Evolutionary conservation across 1,284 basidiomycete species (phyloP).

Genomic region (Ceratobasidium sp.): DNA sequence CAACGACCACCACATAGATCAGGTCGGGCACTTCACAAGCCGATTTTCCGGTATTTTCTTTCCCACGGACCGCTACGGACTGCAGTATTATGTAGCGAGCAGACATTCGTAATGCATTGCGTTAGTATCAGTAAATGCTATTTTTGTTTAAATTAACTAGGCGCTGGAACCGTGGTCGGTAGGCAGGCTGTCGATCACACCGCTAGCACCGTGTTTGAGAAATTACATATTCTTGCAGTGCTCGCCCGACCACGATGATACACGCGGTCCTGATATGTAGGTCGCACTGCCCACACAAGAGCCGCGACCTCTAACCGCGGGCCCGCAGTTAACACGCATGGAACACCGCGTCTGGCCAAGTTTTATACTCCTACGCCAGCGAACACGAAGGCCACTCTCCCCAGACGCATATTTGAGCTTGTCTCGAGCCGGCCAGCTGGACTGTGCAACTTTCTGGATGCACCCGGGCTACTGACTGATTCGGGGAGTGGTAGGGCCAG

Average conservation of each 20-base stretch:
- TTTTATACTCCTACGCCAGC: conserved; percentile 87
- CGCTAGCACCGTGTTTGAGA: conserved; percentile 20
- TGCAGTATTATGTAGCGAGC: not conserved
- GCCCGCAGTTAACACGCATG: conserved; percentile 78
- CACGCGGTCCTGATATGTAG: conserved; percentile 81
- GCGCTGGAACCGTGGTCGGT: conserved; percentile 24
- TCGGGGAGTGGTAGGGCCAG: not conserved
- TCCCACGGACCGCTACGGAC: conserved; percentile 19
- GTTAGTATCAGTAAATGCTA: conserved; percentile 7
- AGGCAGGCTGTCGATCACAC: conserved; percentile 6
- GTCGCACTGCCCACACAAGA: conserved; percentile 47
- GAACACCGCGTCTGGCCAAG: conserved; percentile 90
- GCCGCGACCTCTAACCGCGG: conserved; percentile 20
- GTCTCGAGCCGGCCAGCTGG: conserved; percentile 76
- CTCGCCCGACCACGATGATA: conserved; percentile 58
- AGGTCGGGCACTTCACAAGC: too few relatives aligned
- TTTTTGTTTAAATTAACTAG: conserved; percentile 19
- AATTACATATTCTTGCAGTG: conserved; percentile 20
- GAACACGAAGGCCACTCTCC: conserved; percentile 55
- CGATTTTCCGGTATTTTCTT: not conserved
- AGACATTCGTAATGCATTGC: not conserved
- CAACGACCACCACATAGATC: conserved; percentile 18
- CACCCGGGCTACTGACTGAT: conserved; percentile 77
- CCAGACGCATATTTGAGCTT: conserved; percentile 84
- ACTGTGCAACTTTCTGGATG: conserved; percentile 92